Evolutionary conservation across 1,284 basidiomycete genomes (phyloP), one percentile per base, ranked within the genome.

Genomic region (Tranzscheliella williamsii): DNA sequence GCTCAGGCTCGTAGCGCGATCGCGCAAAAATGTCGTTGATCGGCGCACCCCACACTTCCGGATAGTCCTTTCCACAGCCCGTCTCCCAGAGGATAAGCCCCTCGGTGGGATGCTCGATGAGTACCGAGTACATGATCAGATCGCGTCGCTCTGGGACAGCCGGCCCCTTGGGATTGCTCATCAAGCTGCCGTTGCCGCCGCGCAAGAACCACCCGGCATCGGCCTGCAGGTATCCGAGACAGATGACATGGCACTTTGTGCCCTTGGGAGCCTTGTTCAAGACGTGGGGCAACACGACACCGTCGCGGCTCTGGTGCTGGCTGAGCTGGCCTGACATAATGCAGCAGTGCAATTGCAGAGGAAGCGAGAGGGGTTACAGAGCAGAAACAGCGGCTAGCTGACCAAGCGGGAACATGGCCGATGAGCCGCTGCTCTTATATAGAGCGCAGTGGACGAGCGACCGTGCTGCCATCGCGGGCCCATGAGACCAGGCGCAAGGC

Each of bases 21-120:
- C 56, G 42, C 0, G 60, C 52, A 32, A 75, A 74, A 29, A 72
- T 60, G 35, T 72, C 73, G 29, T 46, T 51, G 15, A 60, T 17
- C 2, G 48, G 60, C 7, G 57, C 45, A 2, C 57, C 62, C 62
- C 62, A 65, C 0, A 65, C 50, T 47, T 55, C 40, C 7, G 54
- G 58, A 26, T 65, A 67, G 22, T 70, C 65, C 26, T 62, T 64
- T 22, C 72, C 70, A n/a, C 50, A 67, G 8, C 73, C 73, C 2
- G 68, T 70, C 52, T 75, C 73, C 67, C 65, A 75, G 2, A 76
- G 50, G 22, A 75, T 73, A 6, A 75, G 41, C 5, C 74, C 74
- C 30, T 69, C 74, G 30, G 55, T 45, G 11, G 74, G 73, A 45
- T 74, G 72, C 18, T 72, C 72, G 50, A 75, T 76, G 21, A 75